Evolutionary conservation across 352 stramenopile genomes (phyloP).

Genomic region (Elongisporangium anandrum): DNA sequence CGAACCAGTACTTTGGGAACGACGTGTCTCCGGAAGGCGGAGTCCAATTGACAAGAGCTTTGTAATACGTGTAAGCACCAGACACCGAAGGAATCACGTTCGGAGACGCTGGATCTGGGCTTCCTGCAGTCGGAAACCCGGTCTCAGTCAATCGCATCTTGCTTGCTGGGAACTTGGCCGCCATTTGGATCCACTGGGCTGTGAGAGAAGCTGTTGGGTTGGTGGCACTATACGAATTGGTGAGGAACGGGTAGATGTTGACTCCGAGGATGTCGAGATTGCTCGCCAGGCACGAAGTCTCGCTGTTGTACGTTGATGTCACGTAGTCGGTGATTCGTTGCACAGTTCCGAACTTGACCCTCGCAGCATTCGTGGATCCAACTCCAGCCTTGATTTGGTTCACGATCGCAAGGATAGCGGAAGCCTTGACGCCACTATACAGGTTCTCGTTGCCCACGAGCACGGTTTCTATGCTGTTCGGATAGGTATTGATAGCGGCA

Average conservation of each 20-base stretch:
- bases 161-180: conserved; percentile 23
- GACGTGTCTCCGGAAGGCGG: conserved; percentile 34
- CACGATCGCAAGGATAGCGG: conserved; percentile 22
- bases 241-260: conserved; percentile 60
- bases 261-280: conserved; percentile 48
- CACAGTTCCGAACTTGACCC: conserved; percentile 47
- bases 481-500: conserved; percentile 35
- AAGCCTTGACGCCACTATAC: conserved; percentile 15
- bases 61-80: conserved; percentile 51
- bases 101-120: conserved; percentile 23
- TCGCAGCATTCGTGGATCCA: conserved; percentile 20
- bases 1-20: conserved; percentile 72
- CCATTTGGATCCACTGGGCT: conserved; percentile 38
- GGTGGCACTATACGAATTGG: conserved; percentile 39
- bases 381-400: conserved; percentile 24
- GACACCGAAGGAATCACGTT: conserved; percentile 29
- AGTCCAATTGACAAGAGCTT: conserved; percentile 54
- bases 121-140: conserved; percentile 42
- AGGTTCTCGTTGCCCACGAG: conserved; percentile 52
- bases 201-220: conserved; percentile 35
- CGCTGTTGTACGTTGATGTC: conserved; percentile 20
- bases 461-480: conserved; percentile 34
- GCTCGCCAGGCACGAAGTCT: conserved; percentile 21
- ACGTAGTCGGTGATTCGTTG: conserved; percentile 55
- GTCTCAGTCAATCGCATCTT: conserved; percentile 56